Conservation (phyloP, 2,329 filamentous ascomycete species). For the Fonsecaea nubica region DNA sequence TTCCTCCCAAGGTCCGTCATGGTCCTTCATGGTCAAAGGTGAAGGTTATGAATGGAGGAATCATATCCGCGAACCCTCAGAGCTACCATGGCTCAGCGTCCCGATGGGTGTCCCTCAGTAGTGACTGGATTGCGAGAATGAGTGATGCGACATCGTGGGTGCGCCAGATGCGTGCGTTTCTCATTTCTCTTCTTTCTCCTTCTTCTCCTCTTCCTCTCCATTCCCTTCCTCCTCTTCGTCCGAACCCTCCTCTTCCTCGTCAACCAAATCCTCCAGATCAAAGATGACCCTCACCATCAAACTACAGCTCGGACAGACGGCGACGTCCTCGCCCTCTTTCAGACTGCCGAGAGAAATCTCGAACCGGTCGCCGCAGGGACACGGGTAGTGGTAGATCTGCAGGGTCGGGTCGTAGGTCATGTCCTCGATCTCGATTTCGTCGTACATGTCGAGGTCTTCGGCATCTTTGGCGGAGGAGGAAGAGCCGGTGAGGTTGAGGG, state of each 20-base stretch:
- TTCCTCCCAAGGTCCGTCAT: too few species aligned
- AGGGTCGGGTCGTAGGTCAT: conserved; percentile 86
- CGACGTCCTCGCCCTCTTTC: conserved; percentile 87
- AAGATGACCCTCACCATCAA: conserved; percentile 96
- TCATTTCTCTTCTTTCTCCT: conserved; percentile 6
- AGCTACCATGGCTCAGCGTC: too few species aligned
- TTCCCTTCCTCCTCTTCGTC: conserved; percentile 56
- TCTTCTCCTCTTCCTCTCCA: conserved; percentile 30
- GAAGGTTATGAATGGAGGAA: too few species aligned
- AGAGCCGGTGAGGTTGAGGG: conserved; percentile 10
- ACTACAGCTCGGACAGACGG: conserved; percentile 96
- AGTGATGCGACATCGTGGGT: too few species aligned
- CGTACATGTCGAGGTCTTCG: conserved; percentile 79
- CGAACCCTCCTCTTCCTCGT: conserved; percentile 15
- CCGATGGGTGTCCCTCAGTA: too few species aligned
- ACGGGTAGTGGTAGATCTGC: conserved; percentile 94
- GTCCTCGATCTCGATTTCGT: conserved; percentile 98
- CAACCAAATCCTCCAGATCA: conserved; percentile 68
- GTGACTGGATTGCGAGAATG: too few species aligned
- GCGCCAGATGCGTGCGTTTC: too few species aligned
- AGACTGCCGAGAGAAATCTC: conserved; percentile 86
- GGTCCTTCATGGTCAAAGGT: too few species aligned
- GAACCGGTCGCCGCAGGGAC: conserved; percentile 95
- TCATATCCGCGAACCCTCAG: too few species aligned
- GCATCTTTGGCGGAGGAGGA: conserved; percentile 6